phyloP scores from a whole-genome alignment of 768 basidiomycete species.

The Collybia mongolica region DNA sequence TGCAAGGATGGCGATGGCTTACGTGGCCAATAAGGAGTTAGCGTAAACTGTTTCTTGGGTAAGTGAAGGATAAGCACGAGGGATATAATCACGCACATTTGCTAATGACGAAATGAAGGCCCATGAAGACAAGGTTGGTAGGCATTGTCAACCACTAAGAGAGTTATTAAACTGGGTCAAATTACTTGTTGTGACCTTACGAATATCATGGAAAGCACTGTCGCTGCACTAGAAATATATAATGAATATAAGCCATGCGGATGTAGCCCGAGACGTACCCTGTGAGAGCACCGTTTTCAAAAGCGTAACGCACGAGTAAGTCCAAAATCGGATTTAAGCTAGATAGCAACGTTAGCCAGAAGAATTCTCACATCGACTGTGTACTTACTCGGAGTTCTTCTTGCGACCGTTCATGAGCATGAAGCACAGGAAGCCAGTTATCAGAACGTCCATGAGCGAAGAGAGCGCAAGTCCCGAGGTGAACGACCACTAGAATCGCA shows the following conservation, averaged over 20 bases:
- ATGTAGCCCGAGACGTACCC: constrained; percentile 25
- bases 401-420: constrained; percentile 40
- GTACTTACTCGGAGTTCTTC: constrained; percentile 32
- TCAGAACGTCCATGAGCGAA: constrained; percentile 46
- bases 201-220: constrained; percentile 46
- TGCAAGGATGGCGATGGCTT: constrained; percentile 8
- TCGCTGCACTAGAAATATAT: constrained; percentile 29
- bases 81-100: constrained; percentile 34
- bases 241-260: background rate
- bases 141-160: constrained; percentile 47
- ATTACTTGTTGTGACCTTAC: constrained; percentile 24
- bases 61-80: background rate
- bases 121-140: constrained; percentile 51
- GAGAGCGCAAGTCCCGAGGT: constrained; percentile 51
- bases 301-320: constrained; percentile 46
- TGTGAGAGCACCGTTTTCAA: constrained; percentile 53
- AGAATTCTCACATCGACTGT: background rate
- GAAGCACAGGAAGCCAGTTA: constrained; percentile 43
- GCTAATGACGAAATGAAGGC: constrained; percentile 50
- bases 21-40: constrained; percentile 51
- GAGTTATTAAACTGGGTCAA: background rate
- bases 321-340: constrained; percentile 50
- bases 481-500: constrained; percentile 40
- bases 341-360: background rate
- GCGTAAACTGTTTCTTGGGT: constrained; percentile 37